Conservation (phyloP, 352 stramenopile species). For the Globisporangium iwayamae region DNA sequence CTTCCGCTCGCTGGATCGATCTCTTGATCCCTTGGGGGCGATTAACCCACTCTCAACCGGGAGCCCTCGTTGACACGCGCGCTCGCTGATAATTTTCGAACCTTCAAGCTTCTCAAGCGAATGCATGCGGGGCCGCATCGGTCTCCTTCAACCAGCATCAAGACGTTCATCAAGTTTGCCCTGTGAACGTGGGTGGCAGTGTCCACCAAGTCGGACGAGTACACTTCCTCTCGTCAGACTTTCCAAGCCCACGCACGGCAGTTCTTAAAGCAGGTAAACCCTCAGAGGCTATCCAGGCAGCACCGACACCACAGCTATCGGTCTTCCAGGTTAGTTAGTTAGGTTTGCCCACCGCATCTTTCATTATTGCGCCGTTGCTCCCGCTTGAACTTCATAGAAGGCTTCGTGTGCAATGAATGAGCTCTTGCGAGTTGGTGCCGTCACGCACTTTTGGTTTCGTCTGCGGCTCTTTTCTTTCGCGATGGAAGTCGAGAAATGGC, state of each 20-base stretch:
- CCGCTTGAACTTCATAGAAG: neutral
- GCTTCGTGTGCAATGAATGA: neutral
- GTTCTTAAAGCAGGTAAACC: neutral
- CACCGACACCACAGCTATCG: no score
- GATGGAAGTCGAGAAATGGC: neutral
- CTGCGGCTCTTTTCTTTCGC: constrained; percentile 2
- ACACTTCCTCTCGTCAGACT: no score
- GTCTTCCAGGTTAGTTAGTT: no score
- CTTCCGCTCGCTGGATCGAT: neutral
- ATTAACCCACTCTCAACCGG: neutral
- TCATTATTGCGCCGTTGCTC: neutral
- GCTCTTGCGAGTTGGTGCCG: no score
- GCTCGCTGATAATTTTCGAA: neutral
- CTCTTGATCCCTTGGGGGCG: neutral
- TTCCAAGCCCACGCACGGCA: neutral
- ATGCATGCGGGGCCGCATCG: neutral
- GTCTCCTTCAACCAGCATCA: neutral
- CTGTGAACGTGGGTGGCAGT: no score
- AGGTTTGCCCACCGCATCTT: neutral
- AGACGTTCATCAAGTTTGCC: neutral
- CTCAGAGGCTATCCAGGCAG: no score
- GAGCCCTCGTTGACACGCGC: neutral
- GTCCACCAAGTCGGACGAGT: no score
- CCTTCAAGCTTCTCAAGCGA: neutral
- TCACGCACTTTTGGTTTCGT: neutral